Conservation (phyloP, 2,329 filamentous ascomycete species). For the Teratosphaeriaceae sp. region DNA sequence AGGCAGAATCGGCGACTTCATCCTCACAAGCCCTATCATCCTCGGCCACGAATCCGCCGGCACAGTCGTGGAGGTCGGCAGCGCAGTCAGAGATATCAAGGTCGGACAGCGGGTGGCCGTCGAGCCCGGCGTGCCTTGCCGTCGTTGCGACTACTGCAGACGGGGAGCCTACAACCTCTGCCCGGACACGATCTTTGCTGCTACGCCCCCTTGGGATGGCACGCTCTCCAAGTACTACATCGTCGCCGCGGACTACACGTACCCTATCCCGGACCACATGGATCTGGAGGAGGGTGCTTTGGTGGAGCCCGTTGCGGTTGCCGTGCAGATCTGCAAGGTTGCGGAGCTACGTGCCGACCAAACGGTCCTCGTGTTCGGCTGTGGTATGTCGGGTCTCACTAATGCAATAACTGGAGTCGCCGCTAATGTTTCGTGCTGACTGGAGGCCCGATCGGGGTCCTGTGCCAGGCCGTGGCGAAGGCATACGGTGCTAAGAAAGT, state of each 20-base stretch:
- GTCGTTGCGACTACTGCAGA: slow-evolving; percentile 39
- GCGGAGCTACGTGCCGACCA: slow-evolving; percentile 35
- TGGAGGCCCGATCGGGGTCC: slow-evolving; percentile 57
- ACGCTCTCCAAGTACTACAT: slow-evolving; percentile 46
- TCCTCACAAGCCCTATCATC: slow-evolving; percentile 39
- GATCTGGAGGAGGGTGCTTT: slow-evolving; percentile 47
- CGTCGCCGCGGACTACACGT: slow-evolving; percentile 40
- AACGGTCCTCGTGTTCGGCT: slow-evolving; percentile 40
- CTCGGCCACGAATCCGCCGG: slow-evolving; percentile 43
- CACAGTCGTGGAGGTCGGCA: slow-evolving; percentile 36
- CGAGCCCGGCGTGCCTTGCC: slow-evolving; percentile 44
- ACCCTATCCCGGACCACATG: slow-evolving; percentile 40
- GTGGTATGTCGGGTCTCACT: no score
- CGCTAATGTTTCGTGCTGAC: no score
- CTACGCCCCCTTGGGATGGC: slow-evolving; percentile 42
- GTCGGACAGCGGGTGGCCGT: slow-evolving; percentile 43
- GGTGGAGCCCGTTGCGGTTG: slow-evolving; percentile 45
- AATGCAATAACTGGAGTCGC: no score
- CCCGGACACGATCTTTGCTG: slow-evolving; percentile 44
- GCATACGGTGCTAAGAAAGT: slow-evolving; percentile 75
- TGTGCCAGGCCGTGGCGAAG: slow-evolving; percentile 76
- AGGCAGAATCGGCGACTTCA: slow-evolving; percentile 43
- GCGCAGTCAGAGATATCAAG: slow-evolving; percentile 37
- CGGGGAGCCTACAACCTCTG: slow-evolving; percentile 92
- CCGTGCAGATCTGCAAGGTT: slow-evolving; percentile 39